These are phyloP conservation scores for Russula foetens DNA, from an alignment of 768 basidiomycete species.

Conservation along the genomic window DNA sequence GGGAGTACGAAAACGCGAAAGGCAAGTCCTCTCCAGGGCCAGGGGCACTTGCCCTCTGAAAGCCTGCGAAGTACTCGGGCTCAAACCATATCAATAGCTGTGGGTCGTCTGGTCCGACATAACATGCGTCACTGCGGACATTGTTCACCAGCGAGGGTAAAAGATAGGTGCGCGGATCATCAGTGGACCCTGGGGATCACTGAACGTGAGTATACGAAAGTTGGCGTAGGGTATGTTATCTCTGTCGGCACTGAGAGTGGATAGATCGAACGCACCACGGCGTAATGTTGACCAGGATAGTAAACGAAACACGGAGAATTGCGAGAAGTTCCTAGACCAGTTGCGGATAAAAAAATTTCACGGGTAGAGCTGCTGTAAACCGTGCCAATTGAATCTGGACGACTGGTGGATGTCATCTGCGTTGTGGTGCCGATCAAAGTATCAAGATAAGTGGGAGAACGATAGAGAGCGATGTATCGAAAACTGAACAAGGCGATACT, in stretches of 20 bases:
- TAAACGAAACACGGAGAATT: not conserved
- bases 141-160: not conserved
- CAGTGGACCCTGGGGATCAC: not conserved
- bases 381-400: not conserved
- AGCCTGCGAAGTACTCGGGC: slow-evolving; percentile 10
- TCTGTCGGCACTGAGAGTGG: not conserved
- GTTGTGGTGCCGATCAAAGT: not conserved
- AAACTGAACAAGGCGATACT: not conserved
- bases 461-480: not conserved
- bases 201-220: not conserved
- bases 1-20: not conserved
- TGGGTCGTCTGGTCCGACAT: not conserved
- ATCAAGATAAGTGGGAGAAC: not conserved
- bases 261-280: not conserved
- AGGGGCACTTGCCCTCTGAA: not conserved
- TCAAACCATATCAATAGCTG: not conserved
- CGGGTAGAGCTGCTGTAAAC: not conserved
- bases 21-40: slow-evolving; percentile 1
- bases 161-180: not conserved
- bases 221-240: not conserved
- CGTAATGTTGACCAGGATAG: not conserved
- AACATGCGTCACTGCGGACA: not conserved
- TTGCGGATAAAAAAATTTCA: not conserved
- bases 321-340: not conserved
- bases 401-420: not conserved